A percentile compares a stretch with the other conserved stretches of the same genome.
Conservation (phyloP, 2,329 filamentous ascomycete genomes). For the Microcyclospora tardicrescens region DNA sequence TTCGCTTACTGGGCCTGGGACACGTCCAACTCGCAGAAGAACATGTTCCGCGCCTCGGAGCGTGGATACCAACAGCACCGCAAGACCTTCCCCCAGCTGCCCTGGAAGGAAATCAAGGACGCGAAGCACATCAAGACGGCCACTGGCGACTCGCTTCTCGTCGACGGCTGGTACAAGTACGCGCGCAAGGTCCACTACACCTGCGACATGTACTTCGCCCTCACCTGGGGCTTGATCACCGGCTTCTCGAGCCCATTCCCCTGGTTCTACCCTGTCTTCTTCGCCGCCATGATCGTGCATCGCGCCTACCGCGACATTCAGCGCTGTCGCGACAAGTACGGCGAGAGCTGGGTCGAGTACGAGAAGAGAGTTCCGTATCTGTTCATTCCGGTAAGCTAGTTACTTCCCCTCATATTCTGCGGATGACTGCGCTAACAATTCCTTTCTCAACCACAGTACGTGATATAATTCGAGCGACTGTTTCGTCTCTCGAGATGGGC, state of each 20-base stretch:
- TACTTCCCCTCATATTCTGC: constrained; percentile 2
- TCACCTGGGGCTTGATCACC: constrained; percentile 68
- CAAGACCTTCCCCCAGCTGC: constrained; percentile 79
- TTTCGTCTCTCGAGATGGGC: too few relatives aligned
- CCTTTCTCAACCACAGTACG: too few relatives aligned
- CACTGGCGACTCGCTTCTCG: constrained; percentile 62
- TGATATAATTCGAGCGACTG: too few relatives aligned
- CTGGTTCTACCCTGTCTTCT: constrained; percentile 82
- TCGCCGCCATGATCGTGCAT: constrained; percentile 66
- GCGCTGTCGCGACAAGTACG: constrained; percentile 65
- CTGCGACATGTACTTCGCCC: constrained; percentile 65
- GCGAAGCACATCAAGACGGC: constrained; percentile 63
- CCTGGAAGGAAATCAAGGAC: constrained; percentile 72
- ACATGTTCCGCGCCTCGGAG: constrained; percentile 73
- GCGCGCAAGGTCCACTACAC: constrained; percentile 51
- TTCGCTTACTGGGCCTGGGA: constrained; percentile 89
- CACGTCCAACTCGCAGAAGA: constrained; percentile 86
- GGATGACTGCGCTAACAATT: too few relatives aligned
- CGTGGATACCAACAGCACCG: constrained; percentile 57
- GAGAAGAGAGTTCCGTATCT: constrained; percentile 68
- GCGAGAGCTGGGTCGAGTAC: constrained; percentile 70
- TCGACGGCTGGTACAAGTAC: constrained; percentile 68
- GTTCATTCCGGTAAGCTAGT: constrained; percentile 52
- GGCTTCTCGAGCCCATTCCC: constrained; percentile 72
- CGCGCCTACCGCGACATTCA: constrained; percentile 63